These are phyloP conservation scores for Claviceps digitariae DNA, from an alignment of 2,329 filamentous ascomycete genomes.

Conservation along the genomic window DNA sequence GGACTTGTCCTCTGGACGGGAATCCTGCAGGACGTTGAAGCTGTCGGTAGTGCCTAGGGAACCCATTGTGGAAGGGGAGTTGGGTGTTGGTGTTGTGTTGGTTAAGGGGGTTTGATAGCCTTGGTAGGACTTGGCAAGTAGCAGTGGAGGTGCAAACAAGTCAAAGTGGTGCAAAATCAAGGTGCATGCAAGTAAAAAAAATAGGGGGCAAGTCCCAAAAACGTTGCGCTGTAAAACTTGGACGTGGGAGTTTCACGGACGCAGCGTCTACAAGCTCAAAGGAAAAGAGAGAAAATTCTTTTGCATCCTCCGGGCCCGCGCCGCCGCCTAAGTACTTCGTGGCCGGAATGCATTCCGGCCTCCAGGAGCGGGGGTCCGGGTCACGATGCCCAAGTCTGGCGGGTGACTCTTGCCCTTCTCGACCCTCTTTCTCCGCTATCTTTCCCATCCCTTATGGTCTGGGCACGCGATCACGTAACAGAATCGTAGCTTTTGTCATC, in stretches of 20 bases:
- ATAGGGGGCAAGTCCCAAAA: too few species aligned
- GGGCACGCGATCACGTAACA: too few species aligned
- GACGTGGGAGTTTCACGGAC: neutral
- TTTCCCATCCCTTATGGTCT: too few species aligned
- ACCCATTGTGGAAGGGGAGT: slow-evolving; percentile 22
- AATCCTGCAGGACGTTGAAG: slow-evolving; percentile 52
- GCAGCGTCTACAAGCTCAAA: neutral
- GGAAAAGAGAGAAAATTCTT: neutral
- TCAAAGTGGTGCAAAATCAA: too few species aligned
- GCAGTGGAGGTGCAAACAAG: too few species aligned
- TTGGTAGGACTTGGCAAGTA: neutral
- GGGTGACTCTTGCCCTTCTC: neutral
- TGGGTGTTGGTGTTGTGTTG: neutral
- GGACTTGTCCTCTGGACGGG: slow-evolving; percentile 45
- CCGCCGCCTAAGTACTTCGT: slow-evolving; percentile 31
- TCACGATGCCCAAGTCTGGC: slow-evolving; percentile 8
- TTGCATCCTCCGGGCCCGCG: slow-evolving; percentile 11
- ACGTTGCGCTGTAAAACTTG: neutral
- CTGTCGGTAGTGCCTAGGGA: slow-evolving; percentile 21
- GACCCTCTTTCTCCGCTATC: too few species aligned
- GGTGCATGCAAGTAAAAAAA: too few species aligned
- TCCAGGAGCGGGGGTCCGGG: slow-evolving; percentile 15
- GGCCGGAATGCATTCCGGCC: slow-evolving; percentile 37
- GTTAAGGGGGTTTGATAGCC: neutral
- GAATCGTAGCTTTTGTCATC: too few species aligned